Percentiles rank a stretch among this genome's conserved stretches.
phyloP scores from a whole-genome alignment of 1,139 yeast genomes.

The Martiniozyma asiatica region DNA sequence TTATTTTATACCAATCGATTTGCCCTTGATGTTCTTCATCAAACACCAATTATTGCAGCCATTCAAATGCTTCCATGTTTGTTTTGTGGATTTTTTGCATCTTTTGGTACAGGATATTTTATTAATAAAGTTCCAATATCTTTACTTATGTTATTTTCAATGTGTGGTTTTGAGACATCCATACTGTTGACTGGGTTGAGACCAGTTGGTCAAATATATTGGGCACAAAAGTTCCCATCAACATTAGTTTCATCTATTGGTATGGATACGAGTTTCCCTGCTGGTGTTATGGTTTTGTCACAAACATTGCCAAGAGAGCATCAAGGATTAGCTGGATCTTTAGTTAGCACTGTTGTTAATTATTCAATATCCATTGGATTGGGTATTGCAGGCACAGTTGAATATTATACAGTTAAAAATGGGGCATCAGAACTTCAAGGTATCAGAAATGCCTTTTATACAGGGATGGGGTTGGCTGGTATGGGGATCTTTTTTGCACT shows the following conservation, averaged over 20 bases:
- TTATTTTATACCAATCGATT: slow-evolving; percentile 27
- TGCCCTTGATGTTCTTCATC: slow-evolving; percentile 11
- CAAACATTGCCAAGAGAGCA: slow-evolving; percentile 38
- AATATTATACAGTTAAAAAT: slow-evolving; percentile 28
- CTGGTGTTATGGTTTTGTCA: slow-evolving; percentile 42
- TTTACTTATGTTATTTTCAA: slow-evolving; percentile 32
- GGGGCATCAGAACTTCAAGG: slow-evolving; percentile 26
- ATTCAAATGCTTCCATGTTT: slow-evolving; percentile 31
- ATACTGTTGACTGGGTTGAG: slow-evolving; percentile 32
- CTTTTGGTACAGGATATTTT: slow-evolving; percentile 30
- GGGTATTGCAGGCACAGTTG: slow-evolving; percentile 56
- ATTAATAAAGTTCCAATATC: slow-evolving; percentile 30
- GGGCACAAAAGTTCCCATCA: slow-evolving; percentile 43
- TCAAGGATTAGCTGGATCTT: slow-evolving; percentile 58
- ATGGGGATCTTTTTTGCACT: slow-evolving; percentile 21
- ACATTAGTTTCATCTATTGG: slow-evolving; percentile 40
- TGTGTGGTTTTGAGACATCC: slow-evolving; percentile 33
- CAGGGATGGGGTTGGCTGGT: slow-evolving; percentile 35
- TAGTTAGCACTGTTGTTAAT: slow-evolving; percentile 49
- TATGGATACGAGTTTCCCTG: slow-evolving; percentile 58
- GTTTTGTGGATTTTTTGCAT: slow-evolving; percentile 35
- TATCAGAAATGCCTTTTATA: slow-evolving; percentile 32
- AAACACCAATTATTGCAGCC: slow-evolving; percentile 27
- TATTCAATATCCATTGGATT: slow-evolving; percentile 53
- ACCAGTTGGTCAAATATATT: slow-evolving; percentile 35